A percentile compares a stretch with the other conserved stretches of the same genome.
Evolutionary conservation across 2,329 filamentous ascomycete species (phyloP).

Genomic region (Cercospora nicotianae): DNA sequence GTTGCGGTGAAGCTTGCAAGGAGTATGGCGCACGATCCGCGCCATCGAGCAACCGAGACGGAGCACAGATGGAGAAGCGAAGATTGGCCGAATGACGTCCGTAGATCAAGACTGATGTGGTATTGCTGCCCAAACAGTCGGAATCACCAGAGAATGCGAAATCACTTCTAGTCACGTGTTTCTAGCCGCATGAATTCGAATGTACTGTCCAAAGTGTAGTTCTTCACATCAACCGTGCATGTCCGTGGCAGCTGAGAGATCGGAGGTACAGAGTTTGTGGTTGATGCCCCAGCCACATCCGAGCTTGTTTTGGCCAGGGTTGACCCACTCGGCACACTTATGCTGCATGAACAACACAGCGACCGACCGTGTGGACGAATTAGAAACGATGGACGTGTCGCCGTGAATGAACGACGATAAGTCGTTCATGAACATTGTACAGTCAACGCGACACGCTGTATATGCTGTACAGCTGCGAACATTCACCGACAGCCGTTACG

Average conservation of each 20-base stretch:
- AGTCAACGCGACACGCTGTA: constrained; percentile 4
- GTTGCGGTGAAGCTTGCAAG: constrained; percentile 1
- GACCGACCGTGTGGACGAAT: constrained; percentile 9
- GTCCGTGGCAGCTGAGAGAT: constrained; percentile 1
- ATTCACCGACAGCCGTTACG: background rate
- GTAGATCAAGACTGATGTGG: background rate
- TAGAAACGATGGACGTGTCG: constrained; percentile 6
- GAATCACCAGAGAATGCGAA: background rate
- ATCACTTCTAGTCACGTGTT: background rate
- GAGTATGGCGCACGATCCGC: background rate
- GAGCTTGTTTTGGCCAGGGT: constrained; percentile 6
- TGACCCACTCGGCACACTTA: background rate
- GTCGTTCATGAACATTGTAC: background rate
- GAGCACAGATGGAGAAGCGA: constrained; percentile 14
- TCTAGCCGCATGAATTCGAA: background rate
- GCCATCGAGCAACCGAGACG: constrained; percentile 1
- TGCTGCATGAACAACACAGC: constrained; percentile 15
- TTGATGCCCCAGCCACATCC: constrained; percentile 4
- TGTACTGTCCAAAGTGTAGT: background rate
- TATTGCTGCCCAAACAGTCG: constrained; percentile 9
- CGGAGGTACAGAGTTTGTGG: background rate
- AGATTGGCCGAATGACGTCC: constrained; percentile 12
- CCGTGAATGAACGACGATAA: constrained; percentile 12
- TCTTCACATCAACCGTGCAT: background rate
- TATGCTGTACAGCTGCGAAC: constrained; percentile 5